Evolutionary conservation across 1,284 basidiomycete genomes (phyloP).

Genomic region (Cystobasidium slooffiae): DNA sequence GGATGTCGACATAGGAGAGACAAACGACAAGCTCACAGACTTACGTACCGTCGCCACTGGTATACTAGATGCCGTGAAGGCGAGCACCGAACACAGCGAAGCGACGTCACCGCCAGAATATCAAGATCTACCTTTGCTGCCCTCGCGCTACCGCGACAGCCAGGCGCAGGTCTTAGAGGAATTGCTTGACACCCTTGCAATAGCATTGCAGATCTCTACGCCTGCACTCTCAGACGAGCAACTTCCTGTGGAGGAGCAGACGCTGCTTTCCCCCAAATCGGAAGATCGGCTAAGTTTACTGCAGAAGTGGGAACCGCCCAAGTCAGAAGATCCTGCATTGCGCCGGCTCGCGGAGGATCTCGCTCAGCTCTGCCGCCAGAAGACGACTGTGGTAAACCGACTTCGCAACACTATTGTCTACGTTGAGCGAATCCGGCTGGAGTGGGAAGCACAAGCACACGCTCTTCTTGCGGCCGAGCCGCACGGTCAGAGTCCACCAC

Average conservation of each 20-base stretch:
- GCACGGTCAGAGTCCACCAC: slow-evolving; percentile 29
- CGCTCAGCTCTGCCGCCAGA: slow-evolving; percentile 84
- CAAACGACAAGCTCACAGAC: slow-evolving; percentile 89
- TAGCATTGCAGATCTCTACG: slow-evolving; percentile 80
- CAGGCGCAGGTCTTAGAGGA: slow-evolving; percentile 82
- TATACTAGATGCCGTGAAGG: slow-evolving; percentile 46
- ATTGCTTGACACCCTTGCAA: slow-evolving; percentile 79
- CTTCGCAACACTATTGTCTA: slow-evolving; percentile 98
- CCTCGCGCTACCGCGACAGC: slow-evolving; percentile 68
- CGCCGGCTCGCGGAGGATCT: slow-evolving; percentile 80
- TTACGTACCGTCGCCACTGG: slow-evolving; percentile 70
- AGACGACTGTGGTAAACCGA: slow-evolving; percentile 91
- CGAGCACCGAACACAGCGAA: not conserved
- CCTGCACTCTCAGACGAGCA: slow-evolving; percentile 75
- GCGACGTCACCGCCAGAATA: slow-evolving; percentile 63
- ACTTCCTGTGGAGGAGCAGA: slow-evolving; percentile 88
- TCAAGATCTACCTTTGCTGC: slow-evolving; percentile 79
- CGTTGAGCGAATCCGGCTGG: slow-evolving; percentile 93
- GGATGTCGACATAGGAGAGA: slow-evolving; percentile 91
- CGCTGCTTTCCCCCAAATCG: slow-evolving; percentile 73
- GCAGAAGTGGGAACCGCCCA: slow-evolving; percentile 80
- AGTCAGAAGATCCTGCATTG: slow-evolving; percentile 82
- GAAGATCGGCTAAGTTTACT: slow-evolving; percentile 81
- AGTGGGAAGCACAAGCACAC: slow-evolving; percentile 91
- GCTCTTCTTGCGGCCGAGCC: slow-evolving; percentile 36